Evolutionary conservation across 108 stramenopile species (phyloP).

Genomic region (Nitzschia sp.): DNA sequence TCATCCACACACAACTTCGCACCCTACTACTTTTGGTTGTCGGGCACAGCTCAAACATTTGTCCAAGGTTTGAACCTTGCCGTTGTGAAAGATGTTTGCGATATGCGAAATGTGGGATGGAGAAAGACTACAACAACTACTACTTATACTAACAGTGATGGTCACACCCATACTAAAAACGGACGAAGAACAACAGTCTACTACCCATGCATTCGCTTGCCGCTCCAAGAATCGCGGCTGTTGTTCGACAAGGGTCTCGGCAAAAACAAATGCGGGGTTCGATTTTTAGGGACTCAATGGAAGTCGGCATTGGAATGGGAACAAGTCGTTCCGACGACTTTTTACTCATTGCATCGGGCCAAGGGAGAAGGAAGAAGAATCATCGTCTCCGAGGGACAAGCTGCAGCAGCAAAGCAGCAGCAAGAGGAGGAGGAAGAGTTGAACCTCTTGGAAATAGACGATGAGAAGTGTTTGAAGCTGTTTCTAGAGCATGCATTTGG

Average conservation of each 20-base stretch:
- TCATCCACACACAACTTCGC: background rate
- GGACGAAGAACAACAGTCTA: background rate
- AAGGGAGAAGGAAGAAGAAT: too few relatives aligned
- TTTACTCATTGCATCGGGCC: background rate
- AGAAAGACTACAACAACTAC: too few relatives aligned
- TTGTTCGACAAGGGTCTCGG: background rate
- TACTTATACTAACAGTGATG: too few relatives aligned
- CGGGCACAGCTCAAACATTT: slow-evolving; percentile 33
- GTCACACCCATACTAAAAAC: background rate
- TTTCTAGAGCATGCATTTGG: background rate
- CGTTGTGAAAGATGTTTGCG: background rate
- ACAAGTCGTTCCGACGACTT: background rate
- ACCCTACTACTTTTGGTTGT: background rate
- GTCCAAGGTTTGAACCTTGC: slow-evolving; percentile 22
- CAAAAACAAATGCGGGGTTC: background rate
- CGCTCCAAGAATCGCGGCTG: background rate
- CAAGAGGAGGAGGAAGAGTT: background rate
- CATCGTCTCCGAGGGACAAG: background rate
- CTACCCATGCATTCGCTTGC: slow-evolving; percentile 8
- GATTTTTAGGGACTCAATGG: background rate
- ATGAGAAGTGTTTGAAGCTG: background rate
- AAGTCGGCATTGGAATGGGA: background rate
- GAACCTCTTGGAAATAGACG: background rate
- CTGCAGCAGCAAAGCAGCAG: background rate
- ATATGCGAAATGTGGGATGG: background rate